Evolutionary conservation across 768 basidiomycete genomes (phyloP), one percentile per base, ranked within the genome.

Genomic region (Boletus sensibilis): DNA sequence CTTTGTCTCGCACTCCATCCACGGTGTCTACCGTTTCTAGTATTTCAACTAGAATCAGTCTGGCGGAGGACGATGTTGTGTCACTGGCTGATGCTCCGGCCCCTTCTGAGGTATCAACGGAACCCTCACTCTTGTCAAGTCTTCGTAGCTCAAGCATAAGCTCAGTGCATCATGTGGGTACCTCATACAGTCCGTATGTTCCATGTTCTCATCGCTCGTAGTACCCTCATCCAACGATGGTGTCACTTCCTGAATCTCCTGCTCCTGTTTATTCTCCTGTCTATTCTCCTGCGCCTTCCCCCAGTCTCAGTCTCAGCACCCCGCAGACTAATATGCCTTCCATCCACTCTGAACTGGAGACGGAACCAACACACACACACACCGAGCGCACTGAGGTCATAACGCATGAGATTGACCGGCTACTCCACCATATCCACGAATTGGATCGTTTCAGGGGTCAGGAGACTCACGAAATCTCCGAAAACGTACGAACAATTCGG

Each of bases 401-500:
- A 37, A 82, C 82, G 4, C 77, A 82, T 62, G 82, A 69, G 75
- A 83, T 77, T 47, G 71, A 84, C 69, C 68, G 76, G 9, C 60
- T 86, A 18, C 68, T 86, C 47, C 75, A 82, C 38, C 76, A 78
- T 52, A 69, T 86, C 11, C 83, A 89, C 50, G 85, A 90, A 50
- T 64, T 92, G 13, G 84, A 92, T 61, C 75, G 79, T 33, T 74
- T 77, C 18, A 75, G 88, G 51, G 85, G 83, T 0, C 76, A 81
- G 3, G 89, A 94, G 60, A 81, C 78, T 31, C 76, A 81, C 27
- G 85, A 86, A 16, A 66, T 94, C 9, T 78, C 80, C 1, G 83
- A 82, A 44, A 85, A 88, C 64, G 77, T 96, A 5, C 81, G 81
- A 50, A 81, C 84, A 0, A 82, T 97, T 38, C 81, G 87, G 55